These are phyloP conservation scores for Globisporangium nagaii DNA, from an alignment of 352 stramenopile species.

Conservation along the genomic window DNA sequence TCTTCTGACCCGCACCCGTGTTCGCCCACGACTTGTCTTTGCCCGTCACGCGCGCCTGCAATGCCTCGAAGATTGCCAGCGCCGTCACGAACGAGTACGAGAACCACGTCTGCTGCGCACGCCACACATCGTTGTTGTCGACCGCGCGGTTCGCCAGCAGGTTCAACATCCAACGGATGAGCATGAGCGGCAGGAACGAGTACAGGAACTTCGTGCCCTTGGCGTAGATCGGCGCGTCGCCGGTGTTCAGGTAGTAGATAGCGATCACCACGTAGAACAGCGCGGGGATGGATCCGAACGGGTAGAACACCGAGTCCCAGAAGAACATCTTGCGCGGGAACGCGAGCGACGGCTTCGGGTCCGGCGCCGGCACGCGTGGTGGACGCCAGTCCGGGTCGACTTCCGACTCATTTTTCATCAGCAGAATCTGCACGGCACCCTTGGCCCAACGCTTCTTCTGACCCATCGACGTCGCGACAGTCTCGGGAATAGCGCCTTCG, in stretches of 20 bases:
- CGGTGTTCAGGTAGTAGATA: slow-evolving; percentile 84
- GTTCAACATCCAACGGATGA: slow-evolving; percentile 78
- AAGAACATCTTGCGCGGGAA: slow-evolving; percentile 90
- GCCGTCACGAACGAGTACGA: slow-evolving; percentile 88
- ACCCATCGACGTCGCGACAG: slow-evolving; percentile 78
- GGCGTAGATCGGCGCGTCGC: slow-evolving; percentile 82
- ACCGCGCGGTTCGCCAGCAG: slow-evolving; percentile 80
- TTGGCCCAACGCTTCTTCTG: slow-evolving; percentile 88
- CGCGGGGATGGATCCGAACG: slow-evolving; percentile 82
- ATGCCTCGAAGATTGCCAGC: slow-evolving; percentile 77
- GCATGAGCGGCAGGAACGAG: slow-evolving; percentile 83
- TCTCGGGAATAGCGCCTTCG: slow-evolving; percentile 81
- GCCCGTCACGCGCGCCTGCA: slow-evolving; percentile 72
- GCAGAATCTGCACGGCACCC: slow-evolving; percentile 83
- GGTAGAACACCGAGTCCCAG: slow-evolving; percentile 86
- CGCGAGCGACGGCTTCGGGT: slow-evolving; percentile 72
- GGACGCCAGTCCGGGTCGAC: slow-evolving; percentile 86
- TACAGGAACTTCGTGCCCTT: slow-evolving; percentile 77
- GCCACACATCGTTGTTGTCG: slow-evolving; percentile 88
- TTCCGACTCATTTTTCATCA: slow-evolving; percentile 87
- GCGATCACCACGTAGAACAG: slow-evolving; percentile 83
- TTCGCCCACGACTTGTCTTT: slow-evolving; percentile 88
- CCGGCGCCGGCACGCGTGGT: slow-evolving; percentile 71
- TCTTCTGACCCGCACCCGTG: slow-evolving; percentile 87
- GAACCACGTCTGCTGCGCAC: slow-evolving; percentile 87